Base-by-base conservation (phyloP, 768 basidiomycete species). In the Phallus indusiatus region DNA sequence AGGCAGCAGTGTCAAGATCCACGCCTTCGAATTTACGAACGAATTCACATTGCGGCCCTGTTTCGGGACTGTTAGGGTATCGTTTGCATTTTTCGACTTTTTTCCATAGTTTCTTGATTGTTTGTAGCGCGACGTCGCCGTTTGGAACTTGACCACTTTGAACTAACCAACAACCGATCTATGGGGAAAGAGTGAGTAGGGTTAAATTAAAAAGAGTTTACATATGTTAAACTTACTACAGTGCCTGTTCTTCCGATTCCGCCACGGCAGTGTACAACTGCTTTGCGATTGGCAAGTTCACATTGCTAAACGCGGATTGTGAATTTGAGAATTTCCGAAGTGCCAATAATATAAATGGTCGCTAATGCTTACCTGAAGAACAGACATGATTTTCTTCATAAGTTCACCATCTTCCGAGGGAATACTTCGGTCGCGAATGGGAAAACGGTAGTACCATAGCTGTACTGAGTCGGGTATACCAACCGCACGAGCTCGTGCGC, bases 251-350 rank as follows among this genome's bases (percentile, higher is more conserved):
- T 73, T 1, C 87, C 88, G 53, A 89, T 89, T 0, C 88, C 88
- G 1, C 88, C 88, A 9, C 86, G 78, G 67, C 88, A 90, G 66
- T 90, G 88, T 5, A 90, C 86, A 5, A 86, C 88, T n/a, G 72
- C 74, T 35, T 83, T 76, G 14, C 86, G 76, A 1, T 80, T 82
- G 3, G 81, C 76, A 7, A 66, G 67, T 61, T 83, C 78, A 64
- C 85, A 85, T 66, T 85, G 82, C 28, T 78, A 68, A 11, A 89
- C 70, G 14, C 82, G 81, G 54, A 28, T 7, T 7, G 73, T 81
- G 64, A 78, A 79, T 22, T 82, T 77, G 34, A 73, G 66, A 11
- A 81, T 82, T 64, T 78, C 76, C 47, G 28, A 33, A 36, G 16
- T 53, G 28, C 17, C 17, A 51, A 1, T 33, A 17, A 47, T 8